phyloP scores from a whole-genome alignment of 1,139 yeast species.

The Petasospora rhodanensis region DNA sequence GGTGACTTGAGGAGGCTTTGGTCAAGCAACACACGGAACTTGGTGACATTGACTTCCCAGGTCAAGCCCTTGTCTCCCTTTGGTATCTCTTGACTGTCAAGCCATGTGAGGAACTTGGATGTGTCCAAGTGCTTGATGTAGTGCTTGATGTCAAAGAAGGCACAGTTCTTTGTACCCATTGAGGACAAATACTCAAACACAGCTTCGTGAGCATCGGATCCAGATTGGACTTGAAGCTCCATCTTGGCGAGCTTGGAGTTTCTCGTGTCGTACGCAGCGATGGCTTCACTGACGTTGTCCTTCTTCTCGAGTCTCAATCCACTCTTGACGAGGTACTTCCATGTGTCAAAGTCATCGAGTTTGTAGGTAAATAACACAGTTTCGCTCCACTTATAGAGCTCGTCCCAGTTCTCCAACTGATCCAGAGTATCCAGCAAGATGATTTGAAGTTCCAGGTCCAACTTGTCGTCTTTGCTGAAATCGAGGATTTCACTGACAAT shows the following conservation, averaged over 20 bases:
- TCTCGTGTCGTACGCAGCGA: conserved; percentile 37
- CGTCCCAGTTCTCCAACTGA: conserved; percentile 37
- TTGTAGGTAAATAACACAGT: conserved; percentile 38
- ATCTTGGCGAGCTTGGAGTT: conserved; percentile 54
- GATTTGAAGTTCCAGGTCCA: conserved; percentile 54
- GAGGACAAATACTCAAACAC: conserved; percentile 39
- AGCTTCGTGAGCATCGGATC: conserved; percentile 25
- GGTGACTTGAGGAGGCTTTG: conserved; percentile 16
- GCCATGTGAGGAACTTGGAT: conserved; percentile 13
- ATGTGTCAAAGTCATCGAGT: conserved; percentile 58
- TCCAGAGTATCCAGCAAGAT: conserved; percentile 45
- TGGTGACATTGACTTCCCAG: conserved; percentile 46
- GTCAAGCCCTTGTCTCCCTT: conserved; percentile 32
- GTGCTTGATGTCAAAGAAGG: conserved; percentile 50
- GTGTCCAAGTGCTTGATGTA: conserved; percentile 27
- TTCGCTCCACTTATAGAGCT: conserved; percentile 33
- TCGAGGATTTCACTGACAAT: conserved; percentile 31
- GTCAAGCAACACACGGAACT: conserved; percentile 33
- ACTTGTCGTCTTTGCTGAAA: conserved; percentile 30
- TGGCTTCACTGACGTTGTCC: conserved; percentile 24
- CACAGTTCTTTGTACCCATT: conserved; percentile 52
- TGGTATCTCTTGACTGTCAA: conserved; percentile 16
- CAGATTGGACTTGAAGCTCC: conserved; percentile 35
- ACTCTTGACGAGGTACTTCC: conserved; percentile 50
- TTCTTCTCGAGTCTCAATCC: conserved; percentile 31